A percentile compares a stretch with the other conserved stretches of the same genome.
These are phyloP conservation scores for Aplosporella prunicola DNA, from an alignment of 2,329 filamentous ascomycete species.

Conservation along the genomic window DNA sequence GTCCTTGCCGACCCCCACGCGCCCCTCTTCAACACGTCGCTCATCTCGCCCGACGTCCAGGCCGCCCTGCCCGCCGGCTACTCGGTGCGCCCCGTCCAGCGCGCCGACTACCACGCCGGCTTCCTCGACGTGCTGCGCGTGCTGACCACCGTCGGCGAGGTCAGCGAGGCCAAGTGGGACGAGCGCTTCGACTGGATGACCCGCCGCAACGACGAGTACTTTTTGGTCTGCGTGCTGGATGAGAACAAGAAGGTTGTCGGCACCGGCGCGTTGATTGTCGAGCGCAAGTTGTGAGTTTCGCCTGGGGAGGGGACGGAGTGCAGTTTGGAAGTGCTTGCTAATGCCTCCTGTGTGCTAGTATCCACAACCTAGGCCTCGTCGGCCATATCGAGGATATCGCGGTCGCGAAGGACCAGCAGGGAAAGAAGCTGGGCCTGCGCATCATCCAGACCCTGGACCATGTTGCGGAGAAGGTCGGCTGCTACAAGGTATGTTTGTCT, in stretches of 20 bases:
- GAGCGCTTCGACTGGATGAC: conserved; percentile 76
- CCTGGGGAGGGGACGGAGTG: conserved; percentile 1
- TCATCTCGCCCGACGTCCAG: conserved; percentile 69
- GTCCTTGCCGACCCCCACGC: conserved; percentile 20
- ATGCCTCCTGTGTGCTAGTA: conserved; percentile 33
- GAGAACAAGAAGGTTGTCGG: conserved; percentile 65
- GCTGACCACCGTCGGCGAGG: conserved; percentile 85
- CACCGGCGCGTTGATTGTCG: conserved; percentile 80
- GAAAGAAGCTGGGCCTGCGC: conserved; percentile 87
- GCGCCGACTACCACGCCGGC: conserved; percentile 66
- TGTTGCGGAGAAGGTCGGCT: conserved; percentile 79
- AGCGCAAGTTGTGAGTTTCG: conserved; percentile 73
- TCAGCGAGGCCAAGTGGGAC: conserved; percentile 61
- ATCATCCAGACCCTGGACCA: conserved; percentile 91
- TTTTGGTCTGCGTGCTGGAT: conserved; percentile 77
- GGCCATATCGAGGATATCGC: conserved; percentile 98
- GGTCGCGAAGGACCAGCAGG: conserved; percentile 88
- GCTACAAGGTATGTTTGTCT: conserved; percentile 61
- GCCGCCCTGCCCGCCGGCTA: conserved; percentile 71
- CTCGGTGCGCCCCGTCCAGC: conserved; percentile 68
- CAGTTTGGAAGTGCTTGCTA: not conserved
- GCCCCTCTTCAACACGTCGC: conserved; percentile 65
- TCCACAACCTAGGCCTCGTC: conserved; percentile 71
- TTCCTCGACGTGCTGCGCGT: conserved; percentile 89
- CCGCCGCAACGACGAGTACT: conserved; percentile 67